Percentiles rank a stretch among this genome's conserved stretches.
Evolutionary conservation across 1,284 basidiomycete species (phyloP).

Genomic region (Retiboletus flavoniger): DNA sequence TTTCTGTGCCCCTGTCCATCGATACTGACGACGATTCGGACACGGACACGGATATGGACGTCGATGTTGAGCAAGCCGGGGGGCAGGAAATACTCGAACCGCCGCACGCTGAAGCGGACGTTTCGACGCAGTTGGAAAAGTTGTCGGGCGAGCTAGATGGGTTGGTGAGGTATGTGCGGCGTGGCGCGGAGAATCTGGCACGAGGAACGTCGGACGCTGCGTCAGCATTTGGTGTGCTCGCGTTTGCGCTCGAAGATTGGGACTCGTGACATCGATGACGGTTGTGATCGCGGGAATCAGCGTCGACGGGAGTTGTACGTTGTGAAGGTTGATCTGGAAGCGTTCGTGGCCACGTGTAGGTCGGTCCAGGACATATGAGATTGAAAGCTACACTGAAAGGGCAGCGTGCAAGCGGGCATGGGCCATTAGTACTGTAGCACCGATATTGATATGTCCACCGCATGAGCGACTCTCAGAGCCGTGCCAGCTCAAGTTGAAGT

Average conservation of each 20-base stretch:
- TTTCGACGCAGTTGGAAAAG: constrained; percentile 52
- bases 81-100: constrained; percentile 36
- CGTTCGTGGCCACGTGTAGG: neutral
- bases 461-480: too few relatives aligned
- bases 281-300: neutral
- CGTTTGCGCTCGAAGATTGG: constrained; percentile 82
- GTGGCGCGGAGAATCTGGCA: constrained; percentile 64
- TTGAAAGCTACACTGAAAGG: too few relatives aligned
- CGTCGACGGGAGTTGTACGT: neutral
- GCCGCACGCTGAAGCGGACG: constrained; percentile 38
- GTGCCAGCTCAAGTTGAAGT: too few relatives aligned
- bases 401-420: too few relatives aligned
- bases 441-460: too few relatives aligned
- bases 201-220: constrained; percentile 54
- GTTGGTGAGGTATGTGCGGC: constrained; percentile 63
- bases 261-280: constrained; percentile 39
- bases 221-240: constrained; percentile 67
- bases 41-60: constrained; percentile 40
- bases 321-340: neutral
- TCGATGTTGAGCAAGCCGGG: constrained; percentile 17
- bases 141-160: constrained; percentile 69
- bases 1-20: constrained; percentile 41
- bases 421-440: too few relatives aligned
- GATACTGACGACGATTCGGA: constrained; percentile 47
- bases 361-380: too few relatives aligned